Evolutionary conservation across 2,329 filamentous ascomycete species (phyloP).

Genomic region (Paracoccidioides lutzii): DNA sequence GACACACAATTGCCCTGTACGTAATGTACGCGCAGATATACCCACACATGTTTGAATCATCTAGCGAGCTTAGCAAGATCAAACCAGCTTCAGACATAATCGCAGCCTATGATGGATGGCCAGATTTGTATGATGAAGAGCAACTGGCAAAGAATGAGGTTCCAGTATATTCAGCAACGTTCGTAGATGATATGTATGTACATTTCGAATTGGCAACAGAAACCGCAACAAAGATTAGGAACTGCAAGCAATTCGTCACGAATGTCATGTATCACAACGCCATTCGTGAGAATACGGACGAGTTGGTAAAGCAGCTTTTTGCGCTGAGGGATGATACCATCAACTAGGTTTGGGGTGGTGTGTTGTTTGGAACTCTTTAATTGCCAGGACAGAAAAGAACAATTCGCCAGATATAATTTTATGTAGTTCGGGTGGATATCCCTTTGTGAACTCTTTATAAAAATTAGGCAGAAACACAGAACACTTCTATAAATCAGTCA

Average conservation of each 20-base stretch:
- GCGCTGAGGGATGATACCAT: conserved; percentile 58
- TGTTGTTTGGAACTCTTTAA: background rate
- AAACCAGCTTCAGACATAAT: conserved; percentile 57
- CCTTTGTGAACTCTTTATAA: background rate
- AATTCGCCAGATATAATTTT: background rate
- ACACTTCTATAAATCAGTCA: conserved; percentile 2
- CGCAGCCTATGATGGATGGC: conserved; percentile 58
- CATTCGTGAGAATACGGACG: conserved; percentile 56
- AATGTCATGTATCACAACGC: conserved; percentile 84
- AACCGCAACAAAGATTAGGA: conserved; percentile 61
- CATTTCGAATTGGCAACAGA: conserved; percentile 60
- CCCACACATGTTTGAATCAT: conserved; percentile 71
- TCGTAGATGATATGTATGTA: conserved; percentile 85
- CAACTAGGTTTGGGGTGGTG: conserved; percentile 32
- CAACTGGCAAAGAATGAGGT: conserved; percentile 66
- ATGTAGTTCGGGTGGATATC: background rate
- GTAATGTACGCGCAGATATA: conserved; percentile 42
- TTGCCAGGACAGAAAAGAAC: no score
- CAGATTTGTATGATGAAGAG: conserved; percentile 59
- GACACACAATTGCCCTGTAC: background rate
- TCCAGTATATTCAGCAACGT: conserved; percentile 74
- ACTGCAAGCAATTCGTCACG: conserved; percentile 69
- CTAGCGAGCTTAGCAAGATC: conserved; percentile 59
- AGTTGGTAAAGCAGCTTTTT: conserved; percentile 66
- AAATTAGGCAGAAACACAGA: background rate